phyloP scores from a whole-genome alignment of 2,329 filamentous ascomycete species.

The Claviceps citrina region DNA sequence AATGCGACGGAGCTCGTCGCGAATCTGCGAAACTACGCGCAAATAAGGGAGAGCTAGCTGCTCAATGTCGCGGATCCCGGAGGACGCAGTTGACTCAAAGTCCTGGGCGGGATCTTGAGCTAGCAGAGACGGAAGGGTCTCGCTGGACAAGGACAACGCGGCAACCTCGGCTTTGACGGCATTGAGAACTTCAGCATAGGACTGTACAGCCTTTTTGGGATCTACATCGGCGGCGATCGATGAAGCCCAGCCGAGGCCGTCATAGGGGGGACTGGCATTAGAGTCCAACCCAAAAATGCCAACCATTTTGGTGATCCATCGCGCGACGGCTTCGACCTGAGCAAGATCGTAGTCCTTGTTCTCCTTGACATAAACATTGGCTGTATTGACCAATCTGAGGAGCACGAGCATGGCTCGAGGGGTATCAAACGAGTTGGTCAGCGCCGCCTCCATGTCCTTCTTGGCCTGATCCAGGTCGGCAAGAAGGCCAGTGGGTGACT shows the following conservation, averaged over 20 bases:
- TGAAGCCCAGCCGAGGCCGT: conserved; percentile 41
- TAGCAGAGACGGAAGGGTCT: conserved; percentile 28
- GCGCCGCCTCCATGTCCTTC: conserved; percentile 38
- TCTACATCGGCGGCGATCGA: conserved; percentile 25
- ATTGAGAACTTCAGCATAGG: conserved; percentile 30
- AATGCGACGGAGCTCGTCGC: conserved; percentile 46
- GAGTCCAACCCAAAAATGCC: conserved; percentile 71
- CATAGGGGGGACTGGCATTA: conserved; percentile 37
- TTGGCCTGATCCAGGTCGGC: conserved; percentile 37
- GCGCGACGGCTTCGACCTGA: conserved; percentile 42
- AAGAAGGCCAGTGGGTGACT: conserved; percentile 18
- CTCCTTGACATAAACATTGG: conserved; percentile 46
- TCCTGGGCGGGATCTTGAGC: conserved; percentile 29
- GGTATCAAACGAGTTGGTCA: conserved; percentile 81
- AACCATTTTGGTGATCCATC: conserved; percentile 71
- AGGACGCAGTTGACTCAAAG: conserved; percentile 28
- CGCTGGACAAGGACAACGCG: conserved; percentile 32
- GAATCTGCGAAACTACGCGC: conserved; percentile 37
- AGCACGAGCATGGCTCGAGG: conserved; percentile 65
- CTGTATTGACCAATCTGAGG: conserved; percentile 59
- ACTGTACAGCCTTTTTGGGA: conserved; percentile 29
- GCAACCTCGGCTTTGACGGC: conserved; percentile 31
- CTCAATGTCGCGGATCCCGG: conserved; percentile 35
- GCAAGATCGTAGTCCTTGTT: conserved; percentile 31
- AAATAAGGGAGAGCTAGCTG: conserved; percentile 40